Evolutionary conservation across 2,329 filamentous ascomycete genomes (phyloP).

Genomic region (Ophiostoma tasmaniense): DNA sequence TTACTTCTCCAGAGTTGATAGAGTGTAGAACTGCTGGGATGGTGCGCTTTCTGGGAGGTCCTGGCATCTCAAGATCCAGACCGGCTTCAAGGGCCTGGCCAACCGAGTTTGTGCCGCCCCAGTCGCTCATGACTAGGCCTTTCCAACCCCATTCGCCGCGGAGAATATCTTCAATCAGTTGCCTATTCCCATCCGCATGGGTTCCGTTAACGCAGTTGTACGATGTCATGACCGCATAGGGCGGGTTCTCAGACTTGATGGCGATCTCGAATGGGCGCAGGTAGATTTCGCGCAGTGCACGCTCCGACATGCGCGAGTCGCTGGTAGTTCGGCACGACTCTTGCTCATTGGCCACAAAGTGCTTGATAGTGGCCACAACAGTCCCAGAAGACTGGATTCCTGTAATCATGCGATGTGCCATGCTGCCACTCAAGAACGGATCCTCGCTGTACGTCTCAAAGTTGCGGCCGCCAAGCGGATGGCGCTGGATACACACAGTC

Average conservation of each 20-base stretch:
- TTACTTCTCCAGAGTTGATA: not conserved
- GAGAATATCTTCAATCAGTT: conserved; percentile 46
- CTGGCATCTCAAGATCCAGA: conserved; percentile 50
- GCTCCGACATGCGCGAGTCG: conserved; percentile 55
- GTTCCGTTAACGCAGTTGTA: conserved; percentile 59
- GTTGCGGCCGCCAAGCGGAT: conserved; percentile 71
- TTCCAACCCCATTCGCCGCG: conserved; percentile 55
- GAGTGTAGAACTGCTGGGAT: not conserved
- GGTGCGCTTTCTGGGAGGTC: conserved; percentile 32
- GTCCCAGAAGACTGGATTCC: conserved; percentile 61
- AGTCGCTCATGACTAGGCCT: conserved; percentile 50
- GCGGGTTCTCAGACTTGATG: conserved; percentile 53
- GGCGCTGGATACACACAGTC: conserved; percentile 73
- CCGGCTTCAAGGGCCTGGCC: conserved; percentile 46
- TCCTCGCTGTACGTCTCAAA: conserved; percentile 86
- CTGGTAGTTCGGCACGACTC: conserved; percentile 59
- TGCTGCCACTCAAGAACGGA: conserved; percentile 63
- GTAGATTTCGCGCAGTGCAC: conserved; percentile 60
- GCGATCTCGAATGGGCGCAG: conserved; percentile 69
- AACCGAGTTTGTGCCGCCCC: conserved; percentile 49
- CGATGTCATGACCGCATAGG: conserved; percentile 60
- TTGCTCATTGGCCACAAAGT: conserved; percentile 54
- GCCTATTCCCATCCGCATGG: conserved; percentile 48
- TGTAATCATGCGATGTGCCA: conserved; percentile 62
- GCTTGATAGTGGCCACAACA: conserved; percentile 51